These are phyloP conservation scores for Microdochium trichocladiopsis DNA, from an alignment of 2,329 filamentous ascomycete genomes.

Conservation along the genomic window DNA sequence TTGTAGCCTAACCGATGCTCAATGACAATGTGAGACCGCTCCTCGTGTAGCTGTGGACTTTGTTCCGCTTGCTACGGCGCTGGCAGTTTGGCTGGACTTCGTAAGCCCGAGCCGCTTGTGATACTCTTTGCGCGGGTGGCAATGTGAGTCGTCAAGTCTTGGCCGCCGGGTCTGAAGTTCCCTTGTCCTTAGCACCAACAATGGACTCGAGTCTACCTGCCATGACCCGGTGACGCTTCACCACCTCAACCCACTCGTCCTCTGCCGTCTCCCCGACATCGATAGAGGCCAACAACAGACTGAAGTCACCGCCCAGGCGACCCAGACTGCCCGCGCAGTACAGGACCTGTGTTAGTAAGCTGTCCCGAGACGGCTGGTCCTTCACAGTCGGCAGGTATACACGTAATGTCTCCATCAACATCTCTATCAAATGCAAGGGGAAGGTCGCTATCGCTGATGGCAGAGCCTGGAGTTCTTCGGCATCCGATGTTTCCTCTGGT, in stretches of 20 bases:
- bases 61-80: too few species aligned
- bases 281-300: slow-evolving; percentile 70
- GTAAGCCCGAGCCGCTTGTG: neutral
- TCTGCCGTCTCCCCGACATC: slow-evolving; percentile 36
- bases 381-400: slow-evolving; percentile 74
- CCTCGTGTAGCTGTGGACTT: too few species aligned
- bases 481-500: slow-evolving; percentile 7
- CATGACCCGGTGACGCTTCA: slow-evolving; percentile 79
- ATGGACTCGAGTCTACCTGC: slow-evolving; percentile 71
- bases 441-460: slow-evolving; percentile 79
- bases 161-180: slow-evolving; percentile 4
- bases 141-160: too few species aligned
- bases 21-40: too few species aligned
- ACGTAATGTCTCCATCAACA: slow-evolving; percentile 70
- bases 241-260: slow-evolving; percentile 79
- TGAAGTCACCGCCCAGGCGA: slow-evolving; percentile 85
- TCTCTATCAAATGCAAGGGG: slow-evolving; percentile 72
- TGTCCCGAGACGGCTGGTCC: slow-evolving; percentile 74
- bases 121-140: too few species aligned
- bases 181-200: slow-evolving; percentile 44
- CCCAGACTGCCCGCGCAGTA: slow-evolving; percentile 92
- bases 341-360: slow-evolving; percentile 82
- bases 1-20: too few species aligned
- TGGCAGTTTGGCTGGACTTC: neutral
- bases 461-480: slow-evolving; percentile 42